These are phyloP conservation scores for Zygnema circumcarinatum DNA, from an alignment of 139 green algal genomes.

Conservation along the genomic window DNA sequence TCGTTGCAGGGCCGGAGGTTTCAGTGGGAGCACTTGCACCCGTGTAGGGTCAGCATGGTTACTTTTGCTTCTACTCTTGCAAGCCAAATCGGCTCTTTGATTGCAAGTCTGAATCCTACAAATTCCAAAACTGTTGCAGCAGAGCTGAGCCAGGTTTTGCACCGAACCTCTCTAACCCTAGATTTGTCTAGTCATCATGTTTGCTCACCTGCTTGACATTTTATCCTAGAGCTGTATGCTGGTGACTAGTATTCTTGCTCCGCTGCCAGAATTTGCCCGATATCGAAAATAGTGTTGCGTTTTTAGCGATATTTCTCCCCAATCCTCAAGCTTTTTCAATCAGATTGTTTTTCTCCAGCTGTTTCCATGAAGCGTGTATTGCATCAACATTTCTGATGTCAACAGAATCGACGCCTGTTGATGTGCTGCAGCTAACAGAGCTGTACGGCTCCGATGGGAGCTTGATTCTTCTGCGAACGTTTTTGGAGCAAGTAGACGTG, in stretches of 20 bases:
- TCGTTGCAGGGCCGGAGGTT: too few relatives aligned
- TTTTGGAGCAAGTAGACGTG: constrained; percentile 28
- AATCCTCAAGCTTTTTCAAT: too few relatives aligned
- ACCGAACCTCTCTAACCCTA: neutral
- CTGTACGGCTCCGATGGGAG: constrained; percentile 33
- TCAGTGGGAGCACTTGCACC: too few relatives aligned
- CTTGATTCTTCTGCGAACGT: constrained; percentile 18
- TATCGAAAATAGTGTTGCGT: too few relatives aligned
- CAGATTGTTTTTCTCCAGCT: too few relatives aligned
- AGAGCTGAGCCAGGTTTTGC: neutral
- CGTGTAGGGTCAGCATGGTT: constrained; percentile 41
- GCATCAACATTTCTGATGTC: too few relatives aligned
- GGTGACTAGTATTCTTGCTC: neutral
- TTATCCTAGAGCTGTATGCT: neutral
- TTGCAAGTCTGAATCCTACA: constrained; percentile 39
- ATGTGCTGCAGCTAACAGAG: constrained; percentile 37
- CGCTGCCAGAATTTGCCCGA: neutral
- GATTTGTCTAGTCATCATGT: too few relatives aligned
- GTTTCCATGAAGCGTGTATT: too few relatives aligned
- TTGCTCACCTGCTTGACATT: neutral
- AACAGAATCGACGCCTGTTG: too few relatives aligned
- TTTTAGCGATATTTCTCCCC: too few relatives aligned
- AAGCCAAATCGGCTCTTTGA: constrained; percentile 29
- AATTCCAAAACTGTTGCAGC: constrained; percentile 34
- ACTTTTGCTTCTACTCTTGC: constrained; percentile 44